phyloP scores from a whole-genome alignment of 306 rosid species.

The Erythrophleum fordii region DNA sequence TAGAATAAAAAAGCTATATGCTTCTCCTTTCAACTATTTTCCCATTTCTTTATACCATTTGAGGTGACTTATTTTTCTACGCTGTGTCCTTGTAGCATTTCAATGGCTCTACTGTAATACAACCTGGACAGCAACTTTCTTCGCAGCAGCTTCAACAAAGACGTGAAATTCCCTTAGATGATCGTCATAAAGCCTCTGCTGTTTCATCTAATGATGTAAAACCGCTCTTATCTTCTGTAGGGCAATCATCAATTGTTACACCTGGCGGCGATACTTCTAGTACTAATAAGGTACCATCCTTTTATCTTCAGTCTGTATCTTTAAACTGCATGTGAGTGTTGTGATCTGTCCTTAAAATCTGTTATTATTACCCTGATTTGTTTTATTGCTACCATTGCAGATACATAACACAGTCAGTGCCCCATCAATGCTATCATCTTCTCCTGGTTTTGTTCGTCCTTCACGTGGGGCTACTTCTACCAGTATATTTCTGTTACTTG shows the following conservation, averaged over 20 bases:
- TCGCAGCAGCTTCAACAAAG: conserved; percentile 80
- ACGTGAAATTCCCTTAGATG: conserved; percentile 71
- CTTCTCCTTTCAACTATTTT: conserved; percentile 18
- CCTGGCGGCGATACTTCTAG: conserved; percentile 56
- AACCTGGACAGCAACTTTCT: conserved; percentile 66
- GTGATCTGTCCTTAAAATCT: neutral
- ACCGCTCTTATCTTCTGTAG: conserved; percentile 61
- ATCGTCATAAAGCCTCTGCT: conserved; percentile 61
- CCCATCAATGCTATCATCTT: conserved; percentile 62
- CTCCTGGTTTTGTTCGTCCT: conserved; percentile 84
- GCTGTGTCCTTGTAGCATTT: conserved; percentile 56
- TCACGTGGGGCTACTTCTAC: conserved; percentile 72
- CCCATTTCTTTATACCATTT: neutral
- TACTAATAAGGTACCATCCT: conserved; percentile 61
- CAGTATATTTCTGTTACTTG: conserved; percentile 53
- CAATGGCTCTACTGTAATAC: conserved; percentile 59
- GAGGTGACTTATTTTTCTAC: conserved; percentile 27
- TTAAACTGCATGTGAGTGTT: conserved; percentile 12
- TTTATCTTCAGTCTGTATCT: neutral
- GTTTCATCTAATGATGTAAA: conserved; percentile 63
- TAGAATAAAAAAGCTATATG: neutral
- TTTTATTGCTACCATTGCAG: conserved; percentile 51
- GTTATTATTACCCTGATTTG: neutral
- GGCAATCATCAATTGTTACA: conserved; percentile 62
- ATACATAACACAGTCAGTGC: conserved; percentile 53